Evolutionary conservation across 2,329 filamentous ascomycete species (phyloP), one percentile per base, ranked within the genome.

Genomic region (Teratosphaeria epicoccoides): DNA sequence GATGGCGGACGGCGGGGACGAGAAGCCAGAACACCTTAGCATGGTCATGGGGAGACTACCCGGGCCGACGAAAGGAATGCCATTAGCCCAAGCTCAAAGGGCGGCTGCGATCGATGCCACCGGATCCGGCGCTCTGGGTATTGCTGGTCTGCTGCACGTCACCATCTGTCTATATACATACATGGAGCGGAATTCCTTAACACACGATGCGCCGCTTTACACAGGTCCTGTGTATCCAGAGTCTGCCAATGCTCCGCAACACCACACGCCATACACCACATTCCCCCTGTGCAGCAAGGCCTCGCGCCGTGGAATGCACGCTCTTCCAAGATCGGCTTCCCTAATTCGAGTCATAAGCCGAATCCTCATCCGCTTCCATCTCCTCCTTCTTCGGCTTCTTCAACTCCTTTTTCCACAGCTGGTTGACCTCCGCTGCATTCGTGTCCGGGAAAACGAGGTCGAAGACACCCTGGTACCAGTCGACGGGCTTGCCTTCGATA

Each of bases 381-480:
- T 78, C 77, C 61, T 76, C 72, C 25, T 77, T 73, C n/a, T 71
- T 75, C 58, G 81, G 77, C 71, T 78, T 73, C 56, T 71, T 67
- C 49, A 86, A 67, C 59, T 81, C 73, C 61, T 80, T 74, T 59
- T 84, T 84, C 82, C 88, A 93, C 58, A 82, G 57, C 33, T 76
- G 79, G 69, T 87, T 93, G 55, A 85, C 88, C 55, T 80, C 72
- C 43, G 84, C 78, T 55, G 74, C 76, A 70, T 96, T 87, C 17
- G 97, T 70, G 57, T 85, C 76, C 33, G 87, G 83, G 75, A 98
- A 98, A 60, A 97, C 83, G 55, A 95, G 77, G 57, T 91, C 80
- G 68, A 96, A 97, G 48, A 98, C 88, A 59, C 98, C 89, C 6
- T 79, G 79, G 74, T 97, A 98, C 93, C 93, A 98, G 64, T 80